Percentiles rank a stretch among this genome's conserved stretches.
These are phyloP conservation scores for Lactuca sativa DNA, from an alignment of 129 eudicot genomes.

Conservation along the genomic window DNA sequence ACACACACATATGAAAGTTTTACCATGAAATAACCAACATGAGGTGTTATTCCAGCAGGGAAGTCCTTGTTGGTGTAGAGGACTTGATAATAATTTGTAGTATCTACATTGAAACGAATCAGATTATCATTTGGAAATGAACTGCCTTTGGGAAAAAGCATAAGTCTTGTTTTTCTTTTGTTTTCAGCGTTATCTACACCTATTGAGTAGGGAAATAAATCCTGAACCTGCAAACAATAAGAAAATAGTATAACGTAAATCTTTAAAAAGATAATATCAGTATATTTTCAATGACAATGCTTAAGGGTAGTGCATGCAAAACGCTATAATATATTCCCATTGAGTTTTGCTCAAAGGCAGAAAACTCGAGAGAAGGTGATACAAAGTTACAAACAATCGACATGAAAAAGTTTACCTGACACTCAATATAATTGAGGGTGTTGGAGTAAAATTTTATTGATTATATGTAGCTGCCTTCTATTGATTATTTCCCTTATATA, in stretches of 20 bases:
- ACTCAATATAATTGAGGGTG: too few species aligned
- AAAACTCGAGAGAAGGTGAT: too few species aligned
- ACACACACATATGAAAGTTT: background rate
- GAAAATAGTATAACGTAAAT: background rate
- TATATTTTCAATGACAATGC: too few species aligned
- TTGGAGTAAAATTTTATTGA: too few species aligned
- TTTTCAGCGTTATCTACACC: slow-evolving; percentile 1
- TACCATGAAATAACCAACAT: slow-evolving; percentile 57
- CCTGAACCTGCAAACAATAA: slow-evolving; percentile 62
- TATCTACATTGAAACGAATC: slow-evolving; percentile 35
- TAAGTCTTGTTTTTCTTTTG: slow-evolving; percentile 23
- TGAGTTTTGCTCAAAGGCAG: too few species aligned
- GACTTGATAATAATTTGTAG: slow-evolving; percentile 39
- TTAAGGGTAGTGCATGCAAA: too few species aligned
- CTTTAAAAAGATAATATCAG: too few species aligned
- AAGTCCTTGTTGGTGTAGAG: slow-evolving; percentile 46
- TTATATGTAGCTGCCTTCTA: too few species aligned
- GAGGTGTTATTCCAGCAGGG: slow-evolving; percentile 55
- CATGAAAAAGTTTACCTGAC: too few species aligned
- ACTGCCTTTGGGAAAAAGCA: slow-evolving; percentile 53
- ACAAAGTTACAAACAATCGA: too few species aligned
- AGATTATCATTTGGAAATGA: slow-evolving; percentile 50
- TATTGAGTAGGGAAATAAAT: slow-evolving; percentile 65
- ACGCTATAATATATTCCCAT: too few species aligned
- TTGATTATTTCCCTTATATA: too few species aligned